phyloP scores from a whole-genome alignment of 352 stramenopile species.

The Globisporangium okanoganense region DNA sequence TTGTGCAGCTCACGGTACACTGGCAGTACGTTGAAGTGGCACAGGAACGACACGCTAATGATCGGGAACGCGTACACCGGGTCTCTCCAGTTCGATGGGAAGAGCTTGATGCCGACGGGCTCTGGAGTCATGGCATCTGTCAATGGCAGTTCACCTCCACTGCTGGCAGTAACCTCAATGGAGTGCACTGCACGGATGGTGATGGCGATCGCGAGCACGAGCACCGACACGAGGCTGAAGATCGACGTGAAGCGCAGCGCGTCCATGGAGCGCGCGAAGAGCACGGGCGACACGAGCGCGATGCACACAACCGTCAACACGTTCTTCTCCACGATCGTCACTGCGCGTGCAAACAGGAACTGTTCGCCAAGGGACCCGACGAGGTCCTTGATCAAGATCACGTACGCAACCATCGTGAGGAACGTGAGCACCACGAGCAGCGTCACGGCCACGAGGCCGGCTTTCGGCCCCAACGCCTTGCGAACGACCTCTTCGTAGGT shows the following conservation, averaged over 20 bases:
- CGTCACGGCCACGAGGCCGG: conserved; percentile 65
- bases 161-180: background rate
- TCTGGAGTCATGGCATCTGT: background rate
- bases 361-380: conserved; percentile 79
- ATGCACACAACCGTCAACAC: conserved; percentile 66
- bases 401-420: conserved; percentile 93
- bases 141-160: background rate
- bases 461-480: conserved; percentile 62
- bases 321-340: conserved; percentile 54
- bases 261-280: conserved; percentile 78
- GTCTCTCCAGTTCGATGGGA: conserved; percentile 59
- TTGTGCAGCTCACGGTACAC: conserved; percentile 96
- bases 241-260: conserved; percentile 79
- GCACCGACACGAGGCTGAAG: conserved; percentile 67
- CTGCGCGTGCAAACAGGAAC: conserved; percentile 64
- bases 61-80: conserved; percentile 90
- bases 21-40: conserved; percentile 97
- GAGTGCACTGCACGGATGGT: conserved; percentile 41
- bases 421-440: conserved; percentile 92
- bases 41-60: conserved; percentile 97
- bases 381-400: conserved; percentile 94
- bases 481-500: conserved; percentile 88
- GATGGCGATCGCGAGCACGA: conserved; percentile 71
- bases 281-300: conserved; percentile 58
- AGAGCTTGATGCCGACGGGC: conserved; percentile 45